A percentile compares a stretch with the other conserved stretches of the same genome.
Conservation (phyloP, 441 rosid species). For the Sinapis alba region DNA sequence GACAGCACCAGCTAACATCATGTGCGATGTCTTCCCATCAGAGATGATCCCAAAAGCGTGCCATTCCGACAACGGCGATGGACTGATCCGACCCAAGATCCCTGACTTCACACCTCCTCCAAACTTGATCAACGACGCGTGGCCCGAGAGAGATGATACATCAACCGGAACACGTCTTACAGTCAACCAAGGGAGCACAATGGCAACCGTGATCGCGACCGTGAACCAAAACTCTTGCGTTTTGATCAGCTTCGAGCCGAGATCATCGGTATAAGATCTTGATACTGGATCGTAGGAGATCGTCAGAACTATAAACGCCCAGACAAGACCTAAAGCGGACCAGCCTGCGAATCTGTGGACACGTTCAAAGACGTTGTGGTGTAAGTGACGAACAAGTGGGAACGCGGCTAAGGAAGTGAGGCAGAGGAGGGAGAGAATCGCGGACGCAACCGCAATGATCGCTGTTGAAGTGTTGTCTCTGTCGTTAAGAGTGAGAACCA, state of each 20-base stretch:
- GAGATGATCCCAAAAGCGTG: conserved; percentile 89
- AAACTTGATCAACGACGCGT: conserved; percentile 72
- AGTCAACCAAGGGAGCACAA: conserved; percentile 69
- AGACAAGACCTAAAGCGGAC: conserved; percentile 61
- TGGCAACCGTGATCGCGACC: conserved; percentile 52
- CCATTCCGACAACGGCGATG: conserved; percentile 84
- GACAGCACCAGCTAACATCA: conserved; percentile 90
- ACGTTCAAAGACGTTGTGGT: conserved; percentile 76
- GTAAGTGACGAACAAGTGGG: conserved; percentile 76
- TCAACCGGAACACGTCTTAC: conserved; percentile 59
- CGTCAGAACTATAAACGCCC: conserved; percentile 61
- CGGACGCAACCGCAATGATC: conserved; percentile 52
- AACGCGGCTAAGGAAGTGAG: conserved; percentile 64
- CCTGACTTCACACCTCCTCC: conserved; percentile 73
- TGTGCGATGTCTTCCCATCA: conserved; percentile 61
- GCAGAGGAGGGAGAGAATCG: conserved; percentile 57
- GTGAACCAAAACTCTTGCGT: conserved; percentile 78
- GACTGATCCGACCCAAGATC: conserved; percentile 75
- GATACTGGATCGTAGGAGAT: conserved; percentile 56
- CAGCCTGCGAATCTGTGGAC: conserved; percentile 75
- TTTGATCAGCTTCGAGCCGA: conserved; percentile 46
- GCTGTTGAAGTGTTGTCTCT: conserved; percentile 52
- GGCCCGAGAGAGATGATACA: conserved; percentile 60
- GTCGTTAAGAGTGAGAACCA: conserved; percentile 53
- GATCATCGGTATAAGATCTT: conserved; percentile 46